Evolutionary conservation across 2,329 filamentous ascomycete species (phyloP).

Genomic region (Fusarium brachygibbosum): DNA sequence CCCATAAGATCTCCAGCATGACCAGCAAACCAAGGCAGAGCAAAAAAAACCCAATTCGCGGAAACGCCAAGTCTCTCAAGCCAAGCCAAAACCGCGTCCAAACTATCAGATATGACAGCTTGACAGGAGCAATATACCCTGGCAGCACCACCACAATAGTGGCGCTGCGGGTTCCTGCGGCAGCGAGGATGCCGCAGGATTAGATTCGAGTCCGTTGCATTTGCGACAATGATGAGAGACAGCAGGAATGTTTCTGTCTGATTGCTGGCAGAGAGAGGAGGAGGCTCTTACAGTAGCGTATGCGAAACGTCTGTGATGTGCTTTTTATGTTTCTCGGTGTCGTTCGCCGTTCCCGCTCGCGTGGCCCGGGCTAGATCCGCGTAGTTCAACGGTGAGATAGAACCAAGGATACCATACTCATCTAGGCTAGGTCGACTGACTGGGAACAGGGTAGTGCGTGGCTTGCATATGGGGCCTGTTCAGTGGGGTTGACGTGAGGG

Average conservation of each 20-base stretch:
- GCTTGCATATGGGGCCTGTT: slow-evolving; percentile 32
- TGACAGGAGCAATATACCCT: background rate
- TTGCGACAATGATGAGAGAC: slow-evolving; percentile 33
- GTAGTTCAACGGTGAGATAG: slow-evolving; percentile 21
- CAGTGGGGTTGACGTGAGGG: slow-evolving; percentile 35
- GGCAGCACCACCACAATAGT: slow-evolving; percentile 6
- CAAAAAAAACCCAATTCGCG: background rate
- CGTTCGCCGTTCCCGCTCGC: slow-evolving; percentile 32
- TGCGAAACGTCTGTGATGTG: slow-evolving; percentile 4
- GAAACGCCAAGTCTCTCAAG: background rate
- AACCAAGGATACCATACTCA: background rate
- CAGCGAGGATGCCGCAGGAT: slow-evolving; percentile 26
- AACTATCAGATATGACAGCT: background rate
- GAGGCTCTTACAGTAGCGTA: slow-evolving; percentile 24
- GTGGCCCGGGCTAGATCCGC: slow-evolving; percentile 28
- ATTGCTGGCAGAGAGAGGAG: slow-evolving; percentile 19
- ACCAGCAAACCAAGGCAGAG: background rate
- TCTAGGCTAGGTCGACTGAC: background rate
- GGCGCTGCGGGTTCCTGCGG: slow-evolving; percentile 43
- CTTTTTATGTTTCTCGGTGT: slow-evolving; percentile 22
- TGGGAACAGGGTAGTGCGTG: slow-evolving; percentile 21
- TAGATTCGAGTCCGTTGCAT: slow-evolving; percentile 13
- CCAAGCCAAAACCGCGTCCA: background rate
- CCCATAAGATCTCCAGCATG: background rate
- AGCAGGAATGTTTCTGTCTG: slow-evolving; percentile 15